These are phyloP conservation scores for Exophiala sp. DNA, from an alignment of 2,329 filamentous ascomycete genomes.

Conservation along the genomic window DNA sequence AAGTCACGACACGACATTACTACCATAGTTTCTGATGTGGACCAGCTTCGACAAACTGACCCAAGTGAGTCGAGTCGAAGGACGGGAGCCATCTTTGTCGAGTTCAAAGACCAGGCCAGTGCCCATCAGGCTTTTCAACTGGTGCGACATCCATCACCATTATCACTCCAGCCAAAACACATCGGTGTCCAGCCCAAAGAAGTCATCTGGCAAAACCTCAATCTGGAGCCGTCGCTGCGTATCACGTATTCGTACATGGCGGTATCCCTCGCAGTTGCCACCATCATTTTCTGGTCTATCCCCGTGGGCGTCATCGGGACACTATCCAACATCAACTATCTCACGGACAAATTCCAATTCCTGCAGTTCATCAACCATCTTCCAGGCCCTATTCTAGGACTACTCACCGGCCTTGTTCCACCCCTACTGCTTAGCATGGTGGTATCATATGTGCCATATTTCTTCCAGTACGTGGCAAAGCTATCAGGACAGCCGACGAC, in stretches of 20 bases:
- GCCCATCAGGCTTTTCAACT: constrained; percentile 77
- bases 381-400: constrained; percentile 63
- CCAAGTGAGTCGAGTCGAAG: constrained; percentile 3
- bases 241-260: constrained; percentile 62
- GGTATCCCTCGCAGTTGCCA: constrained; percentile 62
- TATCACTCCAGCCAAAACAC: constrained; percentile 77
- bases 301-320: constrained; percentile 72
- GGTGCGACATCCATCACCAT: constrained; percentile 48
- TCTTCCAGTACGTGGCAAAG: constrained; percentile 78
- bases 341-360: constrained; percentile 51
- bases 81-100: constrained; percentile 72
- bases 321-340: constrained; percentile 77
- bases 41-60: constrained; percentile 39
- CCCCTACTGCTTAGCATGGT: constrained; percentile 67
- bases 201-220: constrained; percentile 80
- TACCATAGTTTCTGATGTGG: constrained; percentile 63
- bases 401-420: constrained; percentile 79
- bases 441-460: constrained; percentile 79
- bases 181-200: constrained; percentile 77
- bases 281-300: constrained; percentile 82
- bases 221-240: constrained; percentile 57
- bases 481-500: constrained; percentile 72
- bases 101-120: constrained; percentile 73
- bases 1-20: constrained; percentile 72
- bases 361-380: constrained; percentile 69